Percentiles rank a stretch among this genome's conserved stretches.
phyloP scores from a whole-genome alignment of 2,329 filamentous ascomycete genomes.

The Coniochaeta sp. region DNA sequence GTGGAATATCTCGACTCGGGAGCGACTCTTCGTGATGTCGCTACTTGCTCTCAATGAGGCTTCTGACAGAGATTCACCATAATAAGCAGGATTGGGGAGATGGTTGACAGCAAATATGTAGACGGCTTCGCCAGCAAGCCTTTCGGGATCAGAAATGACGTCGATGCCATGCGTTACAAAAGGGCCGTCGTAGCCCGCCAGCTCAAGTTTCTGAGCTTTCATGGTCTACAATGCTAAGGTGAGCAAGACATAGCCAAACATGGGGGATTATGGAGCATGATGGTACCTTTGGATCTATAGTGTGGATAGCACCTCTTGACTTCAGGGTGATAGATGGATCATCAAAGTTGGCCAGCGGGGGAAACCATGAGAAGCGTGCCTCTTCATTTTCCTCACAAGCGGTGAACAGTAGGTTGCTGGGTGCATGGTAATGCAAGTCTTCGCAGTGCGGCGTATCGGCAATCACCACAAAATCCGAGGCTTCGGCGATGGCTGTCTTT shows the following conservation, averaged over 20 bases:
- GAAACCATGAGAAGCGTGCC: conserved; percentile 44
- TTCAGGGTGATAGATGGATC: conserved; percentile 25
- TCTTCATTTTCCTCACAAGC: conserved; percentile 42
- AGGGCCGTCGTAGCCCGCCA: conserved; percentile 42
- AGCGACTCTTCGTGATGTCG: conserved; percentile 32
- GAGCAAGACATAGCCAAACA: background rate
- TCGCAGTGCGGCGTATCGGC: conserved; percentile 49
- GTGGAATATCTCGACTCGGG: conserved; percentile 51
- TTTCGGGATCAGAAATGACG: conserved; percentile 40
- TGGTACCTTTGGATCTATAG: conserved; percentile 44
- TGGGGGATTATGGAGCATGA: background rate
- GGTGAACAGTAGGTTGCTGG: conserved; percentile 42
- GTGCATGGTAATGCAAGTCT: conserved; percentile 47
- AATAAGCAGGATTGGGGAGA: conserved; percentile 36
- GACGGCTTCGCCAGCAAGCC: conserved; percentile 28
- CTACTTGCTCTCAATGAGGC: background rate
- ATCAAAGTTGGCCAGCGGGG: conserved; percentile 32
- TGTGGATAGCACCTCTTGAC: conserved; percentile 37
- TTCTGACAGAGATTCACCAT: conserved; percentile 6
- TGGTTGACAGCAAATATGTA: conserved; percentile 58
- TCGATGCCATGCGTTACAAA: conserved; percentile 56
- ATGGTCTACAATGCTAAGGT: conserved; percentile 27
- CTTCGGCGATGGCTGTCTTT: conserved; percentile 8
- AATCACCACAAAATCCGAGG: conserved; percentile 31
- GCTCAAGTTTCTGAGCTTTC: conserved; percentile 33